Percentiles rank a stretch among this genome's conserved stretches.
Conservation (phyloP, 139 green algal species). For the Pedinophyceae sp. region DNA sequence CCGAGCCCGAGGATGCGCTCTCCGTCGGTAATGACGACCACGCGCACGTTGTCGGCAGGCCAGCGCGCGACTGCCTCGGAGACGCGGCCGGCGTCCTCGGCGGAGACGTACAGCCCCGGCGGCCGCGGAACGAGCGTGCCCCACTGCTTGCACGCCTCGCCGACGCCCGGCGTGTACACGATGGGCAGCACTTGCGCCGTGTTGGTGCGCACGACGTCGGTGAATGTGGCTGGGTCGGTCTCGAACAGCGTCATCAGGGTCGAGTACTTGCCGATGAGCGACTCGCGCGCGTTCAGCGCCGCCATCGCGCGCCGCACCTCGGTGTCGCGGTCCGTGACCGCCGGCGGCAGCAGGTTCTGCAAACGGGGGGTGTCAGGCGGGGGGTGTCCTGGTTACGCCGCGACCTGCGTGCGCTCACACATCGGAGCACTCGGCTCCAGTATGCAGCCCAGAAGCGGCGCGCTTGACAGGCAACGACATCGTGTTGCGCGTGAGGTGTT, state of each 20-base stretch:
- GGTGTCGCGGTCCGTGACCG: background rate
- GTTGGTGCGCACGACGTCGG: conserved; percentile 12
- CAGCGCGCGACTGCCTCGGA: conserved; percentile 6
- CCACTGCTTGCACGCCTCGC: conserved; percentile 39
- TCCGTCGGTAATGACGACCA: conserved; percentile 39
- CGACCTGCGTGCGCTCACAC: too few species aligned
- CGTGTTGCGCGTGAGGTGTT: too few species aligned
- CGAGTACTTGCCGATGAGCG: conserved; percentile 11
- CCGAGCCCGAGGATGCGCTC: conserved; percentile 48
- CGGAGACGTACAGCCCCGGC: conserved; percentile 14
- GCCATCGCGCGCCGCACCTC: conserved; percentile 9
- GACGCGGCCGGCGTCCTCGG: conserved; percentile 11
- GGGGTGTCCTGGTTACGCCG: too few species aligned
- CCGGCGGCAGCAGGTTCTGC: conserved; percentile 8
- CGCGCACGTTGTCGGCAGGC: conserved; percentile 14
- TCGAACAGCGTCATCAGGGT: conserved; percentile 10
- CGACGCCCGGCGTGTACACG: conserved; percentile 53
- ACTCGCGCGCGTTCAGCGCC: conserved; percentile 1
- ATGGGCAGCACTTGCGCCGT: conserved; percentile 19
- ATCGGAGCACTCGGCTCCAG: too few species aligned
- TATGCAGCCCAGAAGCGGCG: too few species aligned
- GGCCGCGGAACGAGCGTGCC: conserved; percentile 11
- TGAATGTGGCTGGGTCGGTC: conserved; percentile 13
- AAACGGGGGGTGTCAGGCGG: too few species aligned
- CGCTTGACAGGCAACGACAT: too few species aligned